These are phyloP conservation scores for Pyronema omphalodes DNA, from an alignment of 495 filamentous ascomycete genomes.

Conservation along the genomic window DNA sequence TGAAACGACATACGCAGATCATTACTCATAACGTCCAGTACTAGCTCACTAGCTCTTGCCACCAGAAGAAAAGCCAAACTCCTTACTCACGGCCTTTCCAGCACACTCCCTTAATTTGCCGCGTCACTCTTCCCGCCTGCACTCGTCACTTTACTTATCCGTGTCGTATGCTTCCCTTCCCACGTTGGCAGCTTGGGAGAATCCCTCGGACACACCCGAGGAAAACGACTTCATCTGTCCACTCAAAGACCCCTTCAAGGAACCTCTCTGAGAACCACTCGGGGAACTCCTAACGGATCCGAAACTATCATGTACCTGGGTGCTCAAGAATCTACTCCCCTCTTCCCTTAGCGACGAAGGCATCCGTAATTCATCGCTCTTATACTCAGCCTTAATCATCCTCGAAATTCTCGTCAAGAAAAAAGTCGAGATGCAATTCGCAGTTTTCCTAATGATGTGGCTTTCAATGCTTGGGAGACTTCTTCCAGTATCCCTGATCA, in stretches of 20 bases:
- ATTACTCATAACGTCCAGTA: too few relatives aligned
- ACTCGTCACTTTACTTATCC: too few relatives aligned
- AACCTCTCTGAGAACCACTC: not conserved
- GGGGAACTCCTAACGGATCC: too few relatives aligned
- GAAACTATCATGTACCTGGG: too few relatives aligned
- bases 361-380: not conserved
- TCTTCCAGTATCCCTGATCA: constrained; percentile 16
- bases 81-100: not conserved
- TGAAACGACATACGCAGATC: too few relatives aligned
- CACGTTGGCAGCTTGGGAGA: not conserved
- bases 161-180: not conserved
- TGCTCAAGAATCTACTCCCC: too few relatives aligned
- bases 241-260: not conserved
- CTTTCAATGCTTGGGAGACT: constrained; percentile 21
- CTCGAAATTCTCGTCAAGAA: constrained; percentile 33
- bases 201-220: not conserved
- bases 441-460: constrained; percentile 28
- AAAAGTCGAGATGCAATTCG: constrained; percentile 30
- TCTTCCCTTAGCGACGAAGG: too few relatives aligned
- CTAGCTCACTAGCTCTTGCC: not conserved
- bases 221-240: not conserved
- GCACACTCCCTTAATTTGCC: too few relatives aligned
- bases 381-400: constrained; percentile 30
- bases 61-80: not conserved
- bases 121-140: too few relatives aligned